Evolutionary conservation across 345 rosid genomes (phyloP).

Genomic region (Euphorbia tirucalli): DNA sequence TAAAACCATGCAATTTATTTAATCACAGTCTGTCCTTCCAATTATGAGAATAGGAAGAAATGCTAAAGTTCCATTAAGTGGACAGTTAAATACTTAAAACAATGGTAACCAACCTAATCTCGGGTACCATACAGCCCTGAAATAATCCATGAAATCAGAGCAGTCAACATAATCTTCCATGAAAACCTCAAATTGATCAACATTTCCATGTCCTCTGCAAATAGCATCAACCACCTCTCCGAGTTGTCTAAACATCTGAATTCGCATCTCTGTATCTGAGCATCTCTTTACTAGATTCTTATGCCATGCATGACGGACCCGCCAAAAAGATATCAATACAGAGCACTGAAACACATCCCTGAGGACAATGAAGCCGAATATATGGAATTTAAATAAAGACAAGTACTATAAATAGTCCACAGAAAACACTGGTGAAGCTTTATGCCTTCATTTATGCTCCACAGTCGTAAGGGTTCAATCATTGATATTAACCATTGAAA

Average conservation of each 20-base stretch:
- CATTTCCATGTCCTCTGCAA: slow-evolving; percentile 55
- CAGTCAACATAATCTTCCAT: slow-evolving; percentile 60
- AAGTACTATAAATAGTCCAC: slow-evolving; percentile 4
- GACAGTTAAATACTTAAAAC: slow-evolving; percentile 4
- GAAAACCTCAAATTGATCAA: slow-evolving; percentile 47
- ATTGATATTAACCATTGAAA: background rate
- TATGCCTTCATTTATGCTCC: background rate
- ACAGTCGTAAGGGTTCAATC: background rate
- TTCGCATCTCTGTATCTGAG: slow-evolving; percentile 50
- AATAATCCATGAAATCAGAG: slow-evolving; percentile 72
- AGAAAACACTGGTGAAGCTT: background rate
- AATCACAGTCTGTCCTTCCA: too few species aligned
- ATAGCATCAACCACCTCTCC: slow-evolving; percentile 61
- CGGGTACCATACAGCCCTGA: slow-evolving; percentile 82
- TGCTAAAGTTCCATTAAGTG: background rate
- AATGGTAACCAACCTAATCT: slow-evolving; percentile 52
- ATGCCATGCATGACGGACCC: slow-evolving; percentile 83
- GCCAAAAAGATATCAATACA: slow-evolving; percentile 79
- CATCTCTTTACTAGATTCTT: slow-evolving; percentile 85
- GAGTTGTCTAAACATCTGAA: slow-evolving; percentile 57
- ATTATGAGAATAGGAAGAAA: slow-evolving; percentile 6
- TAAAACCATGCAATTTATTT: too few species aligned
- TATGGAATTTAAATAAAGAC: slow-evolving; percentile 3
- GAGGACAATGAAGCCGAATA: slow-evolving; percentile 30
- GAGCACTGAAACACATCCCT: slow-evolving; percentile 97